Evolutionary conservation across 805 yeast genomes (phyloP), one percentile per base, ranked within the genome.

Genomic region (Myxozyma kluyveri): DNA sequence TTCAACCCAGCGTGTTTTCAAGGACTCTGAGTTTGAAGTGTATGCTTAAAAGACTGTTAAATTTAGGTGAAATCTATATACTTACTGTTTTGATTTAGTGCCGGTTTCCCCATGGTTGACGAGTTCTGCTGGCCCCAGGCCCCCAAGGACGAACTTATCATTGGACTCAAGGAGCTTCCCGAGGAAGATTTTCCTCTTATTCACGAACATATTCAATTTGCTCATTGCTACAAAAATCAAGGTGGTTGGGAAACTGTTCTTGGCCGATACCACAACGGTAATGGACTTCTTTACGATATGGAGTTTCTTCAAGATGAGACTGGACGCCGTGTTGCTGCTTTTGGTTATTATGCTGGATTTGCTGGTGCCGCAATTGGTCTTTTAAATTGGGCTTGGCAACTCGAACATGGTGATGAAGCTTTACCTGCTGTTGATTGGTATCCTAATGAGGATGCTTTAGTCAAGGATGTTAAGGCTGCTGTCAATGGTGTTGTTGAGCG

Each of bases 281-380:
- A 86, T 53, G 98, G 99, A 63, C 78, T 80, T 12, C 78, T 93
- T 61, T 93, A 93, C 69, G 99, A 93, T 69, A 76, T 93, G 61
- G 99, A 93, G 74, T 93, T 93, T 67, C 76, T 93, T 69, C 95
- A 87, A 70, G 88, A 93, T 69, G 96, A 86, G 63, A 83, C 81
- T 66, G 98, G 98, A 32, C 86, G 99, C 77, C 86, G 99, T 73
- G 99, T 93, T 26, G 99, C 99, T 41, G 99, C 99, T 6, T 93
- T 93, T 68, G 99, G 99, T n/a, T 93, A 81, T 76, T 91, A 91
- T 70, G 99, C 99, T 41, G 99, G 99, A n/a, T 93, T 93, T 69
- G 99, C 98, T 4, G 99, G 99, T 65, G 99, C 99, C 32, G 99
- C 99, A 31, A 73, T 93, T 50, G 99, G 99, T 65, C 76, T 91